Conservation (phyloP, 148 eudicot genomes). For the Beta vulgaris region DNA sequence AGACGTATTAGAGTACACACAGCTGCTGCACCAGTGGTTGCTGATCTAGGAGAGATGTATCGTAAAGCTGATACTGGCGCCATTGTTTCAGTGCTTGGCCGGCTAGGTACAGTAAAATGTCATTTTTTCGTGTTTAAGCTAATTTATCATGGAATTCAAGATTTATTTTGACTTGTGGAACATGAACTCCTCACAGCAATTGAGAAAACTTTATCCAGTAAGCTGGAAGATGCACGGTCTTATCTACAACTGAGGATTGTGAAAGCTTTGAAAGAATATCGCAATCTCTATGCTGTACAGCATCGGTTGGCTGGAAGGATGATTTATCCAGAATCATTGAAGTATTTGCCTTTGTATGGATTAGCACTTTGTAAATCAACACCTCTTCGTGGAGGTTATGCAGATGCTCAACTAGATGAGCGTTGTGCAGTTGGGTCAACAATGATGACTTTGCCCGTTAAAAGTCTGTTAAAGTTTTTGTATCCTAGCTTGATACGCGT, state of each 20-base stretch:
- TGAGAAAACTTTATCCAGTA: constrained; percentile 74
- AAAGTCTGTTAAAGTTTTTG: constrained; percentile 67
- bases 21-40: constrained; percentile 88
- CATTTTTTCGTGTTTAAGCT: neutral
- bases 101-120: constrained; percentile 59
- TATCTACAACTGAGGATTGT: constrained; percentile 63
- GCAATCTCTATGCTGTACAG: constrained; percentile 85
- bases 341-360: constrained; percentile 73
- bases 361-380: constrained; percentile 75
- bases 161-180: neutral
- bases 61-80: constrained; percentile 94
- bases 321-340: constrained; percentile 94
- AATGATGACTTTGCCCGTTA: constrained; percentile 92
- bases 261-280: constrained; percentile 79
- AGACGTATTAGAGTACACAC: constrained; percentile 98
- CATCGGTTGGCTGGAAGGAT: constrained; percentile 85
- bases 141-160: neutral
- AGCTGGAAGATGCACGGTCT: constrained; percentile 84
- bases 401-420: constrained; percentile 89
- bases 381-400: constrained; percentile 84
- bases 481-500: constrained; percentile 81
- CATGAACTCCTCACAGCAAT: constrained; percentile 55
- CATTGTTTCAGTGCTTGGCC: constrained; percentile 66
- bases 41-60: constrained; percentile 93
- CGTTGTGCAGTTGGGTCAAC: constrained; percentile 93